Evolutionary conservation across 176 grass and related monocot species (phyloP), one percentile per base, ranked within the genome.

Genomic region (Zea luxurians): DNA sequence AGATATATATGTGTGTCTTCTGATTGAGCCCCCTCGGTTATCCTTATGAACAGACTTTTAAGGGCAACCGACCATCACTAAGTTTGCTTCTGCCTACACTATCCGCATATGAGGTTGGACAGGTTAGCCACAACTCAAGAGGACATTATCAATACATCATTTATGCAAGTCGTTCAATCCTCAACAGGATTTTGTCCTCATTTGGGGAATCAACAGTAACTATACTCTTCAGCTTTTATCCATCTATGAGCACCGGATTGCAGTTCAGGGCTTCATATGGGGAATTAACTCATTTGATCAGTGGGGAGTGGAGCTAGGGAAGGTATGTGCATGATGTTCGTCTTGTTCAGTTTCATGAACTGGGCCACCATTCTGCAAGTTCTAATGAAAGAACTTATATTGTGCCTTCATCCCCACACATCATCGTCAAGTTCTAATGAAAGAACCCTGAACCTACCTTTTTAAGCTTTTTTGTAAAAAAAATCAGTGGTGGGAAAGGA

Each of bases 261-360:
- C 91, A 37, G 94, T 94, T 73, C 83, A 97, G 84, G 91, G 94
- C 73, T 97, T 97, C 78, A 79, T 88, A 86, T 97, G 91, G 91
- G 94, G 94, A 81, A 90, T 97, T 43, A 97, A 48, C 44, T 68
- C 70, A 1, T 27, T 27, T 27, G 27, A 27, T 27, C 27, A 27
- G 27, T 27, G 27, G 27, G 27, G 27, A 27, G 27, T 27, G 27
- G 27, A 27, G 27, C 27, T 27, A 27, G 27, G 27, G 27, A 27
- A 27, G 27, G 27, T 27, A 27, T 27, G 27, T 27, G 27, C 27
- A 27, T 27, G 27, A 27, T 27, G 27, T 27, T 27, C 27, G 27
- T 27, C 27, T 27, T 27, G 27, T 27, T 27, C 27, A 27, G 27
- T 27, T 27, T 0, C 27, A 27, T 27, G 27, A 27, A 27, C 27